Evolutionary conservation across 1,284 basidiomycete genomes (phyloP).

Genomic region (Malassezia dermatis): DNA sequence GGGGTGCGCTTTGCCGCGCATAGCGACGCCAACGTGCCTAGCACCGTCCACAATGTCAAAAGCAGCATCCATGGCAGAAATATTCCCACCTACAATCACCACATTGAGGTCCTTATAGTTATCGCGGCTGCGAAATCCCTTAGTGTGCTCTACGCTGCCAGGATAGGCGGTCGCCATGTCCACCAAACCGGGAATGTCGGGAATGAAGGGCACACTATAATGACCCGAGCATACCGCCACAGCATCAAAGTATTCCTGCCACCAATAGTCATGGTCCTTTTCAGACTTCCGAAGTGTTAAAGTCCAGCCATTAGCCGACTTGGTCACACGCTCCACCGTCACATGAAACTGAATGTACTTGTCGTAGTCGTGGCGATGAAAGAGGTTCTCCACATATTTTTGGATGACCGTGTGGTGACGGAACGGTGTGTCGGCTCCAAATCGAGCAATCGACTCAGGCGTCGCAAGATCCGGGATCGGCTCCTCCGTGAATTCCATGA

Average conservation of each 20-base stretch:
- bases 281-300: not conserved
- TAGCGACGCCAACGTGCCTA: not conserved
- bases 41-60: not conserved
- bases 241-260: conserved; percentile 8
- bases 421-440: not conserved
- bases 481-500: conserved; percentile 7
- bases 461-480: not conserved
- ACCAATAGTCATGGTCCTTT: not conserved
- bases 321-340: not conserved
- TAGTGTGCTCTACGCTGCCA: conserved; percentile 1
- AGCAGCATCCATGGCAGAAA: conserved; percentile 1
- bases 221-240: not conserved
- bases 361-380: not conserved
- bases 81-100: not conserved
- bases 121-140: not conserved
- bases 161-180: not conserved
- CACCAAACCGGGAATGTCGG: not conserved
- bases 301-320: not conserved
- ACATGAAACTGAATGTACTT: not conserved
- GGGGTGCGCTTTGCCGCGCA: not conserved
- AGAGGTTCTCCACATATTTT: not conserved
- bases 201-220: conserved; percentile 1
- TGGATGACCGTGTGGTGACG: conserved; percentile 6
- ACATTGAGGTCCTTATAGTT: not conserved
- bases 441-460: not conserved